These are phyloP conservation scores for Ogataea trehaloabstinens DNA, from an alignment of 805 yeast genomes.

Conservation along the genomic window DNA sequence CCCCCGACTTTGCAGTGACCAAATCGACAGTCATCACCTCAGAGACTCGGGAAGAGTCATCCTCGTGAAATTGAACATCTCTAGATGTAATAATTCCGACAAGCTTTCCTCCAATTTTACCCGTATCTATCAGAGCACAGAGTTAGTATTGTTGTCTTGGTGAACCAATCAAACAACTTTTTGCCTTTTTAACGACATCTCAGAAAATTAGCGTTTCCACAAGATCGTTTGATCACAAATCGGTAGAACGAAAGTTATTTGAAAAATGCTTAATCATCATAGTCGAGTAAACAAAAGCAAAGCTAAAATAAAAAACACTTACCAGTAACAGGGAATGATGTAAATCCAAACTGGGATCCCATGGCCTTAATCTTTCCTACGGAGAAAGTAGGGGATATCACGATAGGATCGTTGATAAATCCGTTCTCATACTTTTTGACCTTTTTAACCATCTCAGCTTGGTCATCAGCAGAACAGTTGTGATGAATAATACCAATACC, in stretches of 20 bases:
- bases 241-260: slow-evolving; percentile 99
- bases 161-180: too few relatives aligned
- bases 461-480: slow-evolving; percentile 95
- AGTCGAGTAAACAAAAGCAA: slow-evolving; percentile 16
- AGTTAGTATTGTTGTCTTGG: not conserved
- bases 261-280: slow-evolving; percentile 53
- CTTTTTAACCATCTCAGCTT: slow-evolving; percentile 96
- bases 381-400: slow-evolving; percentile 69
- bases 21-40: slow-evolving; percentile 89
- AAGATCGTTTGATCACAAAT: slow-evolving; percentile 90
- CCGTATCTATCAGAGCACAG: slow-evolving; percentile 55
- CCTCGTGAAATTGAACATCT: slow-evolving; percentile 93
- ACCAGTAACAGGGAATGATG: slow-evolving; percentile 99
- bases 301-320: slow-evolving; percentile 44
- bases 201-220: slow-evolving; percentile 57
- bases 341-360: slow-evolving; percentile 77
- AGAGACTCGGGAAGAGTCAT: slow-evolving; percentile 56
- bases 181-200: not conserved
- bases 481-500: slow-evolving; percentile 99
- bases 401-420: slow-evolving; percentile 92
- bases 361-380: slow-evolving; percentile 77
- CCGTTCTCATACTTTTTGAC: slow-evolving; percentile 98
- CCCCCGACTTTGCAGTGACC: slow-evolving; percentile 80
- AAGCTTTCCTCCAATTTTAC: slow-evolving; percentile 83
- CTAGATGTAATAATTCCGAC: slow-evolving; percentile 96